phyloP scores from a whole-genome alignment of 139 green algal genomes.

The Diplosphaera chodatii region DNA sequence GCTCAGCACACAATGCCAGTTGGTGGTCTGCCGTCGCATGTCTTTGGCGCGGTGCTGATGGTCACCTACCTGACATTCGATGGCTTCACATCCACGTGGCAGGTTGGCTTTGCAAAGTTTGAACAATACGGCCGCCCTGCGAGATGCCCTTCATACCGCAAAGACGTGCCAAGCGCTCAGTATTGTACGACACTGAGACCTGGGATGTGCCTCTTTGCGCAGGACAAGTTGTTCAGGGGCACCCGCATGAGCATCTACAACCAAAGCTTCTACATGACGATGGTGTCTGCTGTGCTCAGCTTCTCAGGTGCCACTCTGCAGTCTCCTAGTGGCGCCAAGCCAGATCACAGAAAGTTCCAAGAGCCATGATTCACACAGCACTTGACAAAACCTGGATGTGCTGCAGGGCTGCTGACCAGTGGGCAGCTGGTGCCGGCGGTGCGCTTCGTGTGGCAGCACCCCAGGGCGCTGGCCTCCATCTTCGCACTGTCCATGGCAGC shows the following conservation, averaged over 20 bases:
- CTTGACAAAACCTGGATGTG: no score
- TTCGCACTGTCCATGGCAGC: slow-evolving; percentile 47
- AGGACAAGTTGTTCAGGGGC: slow-evolving; percentile 87
- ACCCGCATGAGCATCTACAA: slow-evolving; percentile 94
- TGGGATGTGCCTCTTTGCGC: neutral
- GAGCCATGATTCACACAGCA: no score
- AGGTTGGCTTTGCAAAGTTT: slow-evolving; percentile 23
- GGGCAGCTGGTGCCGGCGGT: slow-evolving; percentile 54
- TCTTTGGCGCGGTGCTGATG: slow-evolving; percentile 80
- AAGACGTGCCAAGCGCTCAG: no score
- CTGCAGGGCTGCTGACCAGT: slow-evolving; percentile 40
- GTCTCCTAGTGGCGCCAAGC: no score
- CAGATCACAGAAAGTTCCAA: no score
- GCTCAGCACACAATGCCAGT: slow-evolving; percentile 7
- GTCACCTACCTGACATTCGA: slow-evolving; percentile 90
- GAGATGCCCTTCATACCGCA: no score
- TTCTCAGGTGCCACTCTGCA: slow-evolving; percentile 4
- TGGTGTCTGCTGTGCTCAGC: slow-evolving; percentile 47
- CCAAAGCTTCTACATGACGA: slow-evolving; percentile 80
- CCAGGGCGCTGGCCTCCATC: slow-evolving; percentile 42
- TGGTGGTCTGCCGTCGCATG: neutral
- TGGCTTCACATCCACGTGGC: slow-evolving; percentile 97
- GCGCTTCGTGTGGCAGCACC: slow-evolving; percentile 52
- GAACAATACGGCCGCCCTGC: no score
- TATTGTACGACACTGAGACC: no score